Conservation (phyloP, 352 stramenopile species). For the Pythium myriotylum region DNA sequence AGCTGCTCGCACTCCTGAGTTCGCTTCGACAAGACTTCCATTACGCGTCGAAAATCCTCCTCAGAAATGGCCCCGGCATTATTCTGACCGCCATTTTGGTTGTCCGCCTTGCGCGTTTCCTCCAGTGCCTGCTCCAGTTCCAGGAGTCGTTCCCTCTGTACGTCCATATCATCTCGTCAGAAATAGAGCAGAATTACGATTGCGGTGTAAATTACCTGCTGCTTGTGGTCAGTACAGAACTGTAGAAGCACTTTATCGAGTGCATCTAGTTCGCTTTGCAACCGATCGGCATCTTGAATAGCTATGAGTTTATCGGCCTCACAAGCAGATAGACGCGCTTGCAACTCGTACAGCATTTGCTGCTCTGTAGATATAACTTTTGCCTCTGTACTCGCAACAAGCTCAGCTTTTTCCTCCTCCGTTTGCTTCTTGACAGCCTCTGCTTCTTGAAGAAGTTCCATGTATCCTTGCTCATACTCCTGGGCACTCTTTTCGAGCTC, state of each 20-base stretch:
- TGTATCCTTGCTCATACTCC: conserved; percentile 75
- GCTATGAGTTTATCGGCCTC: conserved; percentile 70
- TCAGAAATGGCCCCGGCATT: conserved; percentile 7
- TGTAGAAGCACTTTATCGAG: conserved; percentile 68
- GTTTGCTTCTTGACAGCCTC: conserved; percentile 34
- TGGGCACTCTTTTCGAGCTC: conserved; percentile 43
- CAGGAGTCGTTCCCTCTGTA: conserved; percentile 48
- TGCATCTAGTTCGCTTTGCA: conserved; percentile 55
- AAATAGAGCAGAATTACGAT: background rate
- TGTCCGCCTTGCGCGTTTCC: conserved; percentile 4
- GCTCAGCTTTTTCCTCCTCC: conserved; percentile 52
- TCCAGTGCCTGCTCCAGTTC: conserved; percentile 52
- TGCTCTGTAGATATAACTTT: conserved; percentile 53
- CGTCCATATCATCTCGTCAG: too few relatives aligned
- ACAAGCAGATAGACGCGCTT: conserved; percentile 47
- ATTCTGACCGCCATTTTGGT: conserved; percentile 11
- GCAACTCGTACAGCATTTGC: conserved; percentile 66
- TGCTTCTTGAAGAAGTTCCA: conserved; percentile 52
- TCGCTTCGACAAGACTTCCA: conserved; percentile 60
- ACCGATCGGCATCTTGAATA: conserved; percentile 53
- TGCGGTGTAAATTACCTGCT: conserved; percentile 27
- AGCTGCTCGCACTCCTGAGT: conserved; percentile 71
- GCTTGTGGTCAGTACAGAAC: conserved; percentile 65
- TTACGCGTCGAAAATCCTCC: conserved; percentile 57
- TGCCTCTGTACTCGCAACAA: conserved; percentile 51